phyloP scores from a whole-genome alignment of 257 asterid species.

The Solanum habrochaites region DNA sequence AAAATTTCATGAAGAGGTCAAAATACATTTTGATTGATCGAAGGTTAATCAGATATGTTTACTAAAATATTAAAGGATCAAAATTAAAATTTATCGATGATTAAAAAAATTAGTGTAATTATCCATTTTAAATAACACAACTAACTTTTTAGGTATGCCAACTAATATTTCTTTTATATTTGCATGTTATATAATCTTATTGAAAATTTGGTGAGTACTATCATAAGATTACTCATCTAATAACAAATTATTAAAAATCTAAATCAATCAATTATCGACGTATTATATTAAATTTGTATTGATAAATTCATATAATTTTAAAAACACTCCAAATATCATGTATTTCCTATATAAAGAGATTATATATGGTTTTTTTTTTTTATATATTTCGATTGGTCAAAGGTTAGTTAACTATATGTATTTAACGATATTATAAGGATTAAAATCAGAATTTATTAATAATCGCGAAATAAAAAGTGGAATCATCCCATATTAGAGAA shows the following conservation, averaged over 20 bases:
- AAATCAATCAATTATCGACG: not conserved
- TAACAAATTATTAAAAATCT: not conserved
- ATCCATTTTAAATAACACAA: not conserved
- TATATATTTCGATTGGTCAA: not conserved
- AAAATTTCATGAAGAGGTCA: not conserved
- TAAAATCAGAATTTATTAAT: not conserved
- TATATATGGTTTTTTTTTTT: not conserved
- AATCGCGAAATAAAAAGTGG: too few species aligned
- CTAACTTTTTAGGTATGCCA: not conserved
- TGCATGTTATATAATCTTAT: not conserved
- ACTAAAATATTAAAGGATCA: not conserved
- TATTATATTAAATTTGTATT: not conserved
- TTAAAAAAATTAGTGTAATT: rapidly evolving
- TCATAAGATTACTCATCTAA: not conserved
- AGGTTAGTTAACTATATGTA: not conserved
- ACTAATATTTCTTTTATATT: not conserved
- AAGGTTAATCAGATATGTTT: not conserved
- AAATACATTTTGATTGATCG: not conserved
- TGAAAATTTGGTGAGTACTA: too few species aligned
- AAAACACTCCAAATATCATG: not conserved
- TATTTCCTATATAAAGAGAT: not conserved
- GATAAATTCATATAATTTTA: not conserved
- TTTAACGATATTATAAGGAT: not conserved
- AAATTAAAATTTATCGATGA: too few species aligned
- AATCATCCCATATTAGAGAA: not conserved